Base-by-base conservation (phyloP, 192 early-diverging fungal species). In the Rhizophagus sp. region DNA sequence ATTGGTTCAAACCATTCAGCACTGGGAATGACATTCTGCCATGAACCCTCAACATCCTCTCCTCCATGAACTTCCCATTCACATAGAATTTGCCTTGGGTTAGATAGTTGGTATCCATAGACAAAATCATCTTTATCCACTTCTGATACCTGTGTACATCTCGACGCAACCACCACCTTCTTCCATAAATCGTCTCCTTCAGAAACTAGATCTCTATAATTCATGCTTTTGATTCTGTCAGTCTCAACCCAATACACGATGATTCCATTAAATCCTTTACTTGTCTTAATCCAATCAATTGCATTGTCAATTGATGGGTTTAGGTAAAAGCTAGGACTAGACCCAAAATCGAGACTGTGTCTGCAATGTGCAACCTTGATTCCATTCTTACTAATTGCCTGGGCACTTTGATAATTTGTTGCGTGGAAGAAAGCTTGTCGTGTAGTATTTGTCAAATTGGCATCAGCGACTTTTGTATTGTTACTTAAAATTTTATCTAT, bases 41-140 rank as follows among this genome's bases (percentile, higher is more conserved):
- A 63, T 76, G 57, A 76, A 41, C 10, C 34, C 75, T 76, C 74
- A 75, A 15, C 57, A 75, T 61, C 34, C 1, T 19, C 74, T 64
- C 34, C 0, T 24, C 34, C 61, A 62, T 39, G 3, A 30, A 1
- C 27, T 30, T 30, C 27, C 27, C 27, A 30, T 30, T 30, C 27
- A 30, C 25, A 3, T 0, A 30, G 73, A 74, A 74, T 57, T 74
- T 7, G 33, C 1, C 73, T 74, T 74, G 41, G 47, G 47, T 73
- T 72, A 3, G 70, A 72, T 17, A 49, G 24, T 9, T 73, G 70
- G 4, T 49, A 73, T 73, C 70, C 70, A 0, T 73, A 74, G 4
- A 74, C 73, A 61, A 61, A 74, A 19, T 33, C 73, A 19, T 57
- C 11, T 2, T 61, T 10, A 2, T 70, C 68, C 3, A 70, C 39